A percentile compares a stretch with the other conserved stretches of the same genome.
Conservation (phyloP, 306 rosid species). For the Adenanthera pavonina region DNA sequence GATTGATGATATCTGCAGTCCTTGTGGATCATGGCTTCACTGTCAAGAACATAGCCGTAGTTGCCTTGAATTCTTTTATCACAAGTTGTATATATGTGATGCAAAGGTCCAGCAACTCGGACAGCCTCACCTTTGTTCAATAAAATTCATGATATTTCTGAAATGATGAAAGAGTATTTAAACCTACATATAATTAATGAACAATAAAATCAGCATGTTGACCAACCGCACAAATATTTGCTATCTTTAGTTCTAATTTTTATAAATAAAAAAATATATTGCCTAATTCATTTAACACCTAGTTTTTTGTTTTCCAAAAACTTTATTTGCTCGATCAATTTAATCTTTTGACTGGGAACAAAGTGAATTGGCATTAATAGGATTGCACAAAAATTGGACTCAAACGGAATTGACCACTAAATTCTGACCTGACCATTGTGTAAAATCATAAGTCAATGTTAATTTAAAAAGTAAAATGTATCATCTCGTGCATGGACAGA, state of each 20-base stretch:
- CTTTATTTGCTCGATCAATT: too few relatives aligned
- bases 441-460: too few relatives aligned
- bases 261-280: background rate
- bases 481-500: too few relatives aligned
- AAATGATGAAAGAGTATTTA: constrained; percentile 21
- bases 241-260: constrained; percentile 15
- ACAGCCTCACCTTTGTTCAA: constrained; percentile 20
- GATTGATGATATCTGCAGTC: background rate
- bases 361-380: too few relatives aligned
- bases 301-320: too few relatives aligned
- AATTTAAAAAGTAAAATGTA: too few relatives aligned
- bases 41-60: constrained; percentile 12
- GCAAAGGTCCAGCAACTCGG: constrained; percentile 9
- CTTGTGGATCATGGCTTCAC: constrained; percentile 6
- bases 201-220: constrained; percentile 28
- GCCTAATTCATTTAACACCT: too few relatives aligned
- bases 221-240: constrained; percentile 7
- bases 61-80: constrained; percentile 36
- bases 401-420: too few relatives aligned
- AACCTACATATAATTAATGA: constrained; percentile 38
- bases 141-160: constrained; percentile 26
- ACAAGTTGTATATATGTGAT: background rate
- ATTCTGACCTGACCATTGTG: too few relatives aligned
- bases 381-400: too few relatives aligned
- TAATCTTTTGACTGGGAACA: too few relatives aligned